phyloP scores from a whole-genome alignment of 2,329 filamentous ascomycete species.

The Colletotrichum somersetense region DNA sequence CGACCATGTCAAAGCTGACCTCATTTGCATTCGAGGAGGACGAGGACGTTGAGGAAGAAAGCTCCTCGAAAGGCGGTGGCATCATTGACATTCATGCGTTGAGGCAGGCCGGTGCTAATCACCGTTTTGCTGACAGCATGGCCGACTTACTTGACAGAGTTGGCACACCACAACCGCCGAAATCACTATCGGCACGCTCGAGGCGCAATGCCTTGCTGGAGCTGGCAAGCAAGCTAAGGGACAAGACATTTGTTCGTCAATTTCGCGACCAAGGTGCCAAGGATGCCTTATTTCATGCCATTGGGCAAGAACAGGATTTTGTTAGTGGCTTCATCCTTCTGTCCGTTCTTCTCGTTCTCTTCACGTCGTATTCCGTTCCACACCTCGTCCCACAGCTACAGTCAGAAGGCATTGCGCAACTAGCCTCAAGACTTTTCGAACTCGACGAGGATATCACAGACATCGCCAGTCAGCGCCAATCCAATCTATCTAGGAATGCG shows the following conservation, averaged over 20 bases:
- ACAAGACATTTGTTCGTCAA: constrained; percentile 74
- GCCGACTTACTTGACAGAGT: constrained; percentile 74
- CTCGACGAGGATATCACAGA: constrained; percentile 67
- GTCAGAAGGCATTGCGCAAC: constrained; percentile 64
- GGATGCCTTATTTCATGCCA: constrained; percentile 73
- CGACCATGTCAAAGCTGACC: constrained; percentile 33
- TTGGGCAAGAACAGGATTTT: constrained; percentile 70
- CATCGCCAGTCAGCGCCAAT: constrained; percentile 73
- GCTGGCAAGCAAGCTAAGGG: constrained; percentile 68
- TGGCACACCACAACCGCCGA: constrained; percentile 62
- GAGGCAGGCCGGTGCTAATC: constrained; percentile 74
- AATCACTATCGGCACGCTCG: constrained; percentile 60
- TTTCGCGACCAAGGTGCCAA: constrained; percentile 83
- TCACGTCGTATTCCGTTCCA: constrained; percentile 70
- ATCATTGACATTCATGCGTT: constrained; percentile 76
- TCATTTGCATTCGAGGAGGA: constrained; percentile 54
- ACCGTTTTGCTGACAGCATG: constrained; percentile 74
- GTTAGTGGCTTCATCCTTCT: constrained; percentile 73
- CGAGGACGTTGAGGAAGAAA: constrained; percentile 59
- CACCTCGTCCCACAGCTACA: constrained; percentile 70
- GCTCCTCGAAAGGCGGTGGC: constrained; percentile 57
- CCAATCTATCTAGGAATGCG: constrained; percentile 76
- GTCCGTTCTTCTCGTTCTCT: constrained; percentile 72
- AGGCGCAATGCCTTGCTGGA: constrained; percentile 71
- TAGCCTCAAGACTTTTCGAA: constrained; percentile 69